Percentiles rank a stretch among this genome's conserved stretches.
phyloP scores from a whole-genome alignment of 306 rosid genomes.

The Vigna radiata region DNA sequence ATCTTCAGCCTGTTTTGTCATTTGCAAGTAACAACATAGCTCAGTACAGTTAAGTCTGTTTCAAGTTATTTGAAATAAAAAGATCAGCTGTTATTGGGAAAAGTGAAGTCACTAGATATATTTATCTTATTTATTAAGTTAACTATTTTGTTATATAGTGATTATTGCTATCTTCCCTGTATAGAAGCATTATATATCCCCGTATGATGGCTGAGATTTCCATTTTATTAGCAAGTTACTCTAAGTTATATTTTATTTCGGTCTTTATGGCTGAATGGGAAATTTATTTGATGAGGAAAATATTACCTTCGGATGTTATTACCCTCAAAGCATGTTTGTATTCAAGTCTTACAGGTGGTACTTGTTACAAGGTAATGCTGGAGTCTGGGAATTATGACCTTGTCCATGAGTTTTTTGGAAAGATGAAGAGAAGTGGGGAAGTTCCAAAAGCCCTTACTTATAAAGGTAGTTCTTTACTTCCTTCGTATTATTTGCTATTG shows the following conservation, averaged over 20 bases:
- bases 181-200: constrained; percentile 9
- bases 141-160: constrained; percentile 10
- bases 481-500: constrained; percentile 44
- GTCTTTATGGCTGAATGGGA: constrained; percentile 30
- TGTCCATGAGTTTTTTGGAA: constrained; percentile 73
- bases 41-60: constrained; percentile 25
- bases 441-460: constrained; percentile 79
- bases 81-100: constrained; percentile 24
- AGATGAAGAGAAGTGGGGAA: constrained; percentile 78
- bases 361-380: constrained; percentile 87
- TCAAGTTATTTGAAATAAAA: neutral
- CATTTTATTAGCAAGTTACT: constrained; percentile 16
- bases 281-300: constrained; percentile 38
- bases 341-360: constrained; percentile 61
- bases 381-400: constrained; percentile 80
- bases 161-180: constrained; percentile 31
- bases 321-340: constrained; percentile 44
- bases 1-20: constrained; percentile 23
- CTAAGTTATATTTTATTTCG: constrained; percentile 35
- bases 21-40: constrained; percentile 18
- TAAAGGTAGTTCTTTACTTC: constrained; percentile 63
- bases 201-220: constrained; percentile 32
- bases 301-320: constrained; percentile 40
- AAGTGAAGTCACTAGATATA: constrained; percentile 1
- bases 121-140: constrained; percentile 22